Conservation (phyloP, 2,329 filamentous ascomycete genomes). For the Cladorrhinum sp. region DNA sequence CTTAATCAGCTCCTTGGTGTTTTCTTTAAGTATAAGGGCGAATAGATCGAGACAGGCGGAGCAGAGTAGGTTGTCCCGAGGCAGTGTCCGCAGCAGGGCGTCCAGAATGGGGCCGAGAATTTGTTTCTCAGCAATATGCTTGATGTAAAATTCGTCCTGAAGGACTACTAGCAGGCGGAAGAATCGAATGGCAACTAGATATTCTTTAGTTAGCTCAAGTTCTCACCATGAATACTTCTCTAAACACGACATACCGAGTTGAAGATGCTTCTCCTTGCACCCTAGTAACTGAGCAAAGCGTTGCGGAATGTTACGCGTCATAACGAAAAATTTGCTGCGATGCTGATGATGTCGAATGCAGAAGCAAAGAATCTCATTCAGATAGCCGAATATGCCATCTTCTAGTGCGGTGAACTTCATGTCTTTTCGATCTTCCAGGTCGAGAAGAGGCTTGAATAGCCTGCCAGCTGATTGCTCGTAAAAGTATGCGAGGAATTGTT, state of each 20-base stretch:
- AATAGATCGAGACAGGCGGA: conserved; percentile 94
- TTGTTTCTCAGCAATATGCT: conserved; percentile 75
- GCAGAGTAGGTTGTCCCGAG: conserved; percentile 87
- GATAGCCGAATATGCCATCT: conserved; percentile 83
- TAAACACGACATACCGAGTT: conserved; percentile 65
- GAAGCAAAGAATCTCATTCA: conserved; percentile 91
- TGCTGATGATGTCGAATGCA: conserved; percentile 87
- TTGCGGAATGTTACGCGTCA: conserved; percentile 72
- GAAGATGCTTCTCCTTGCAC: conserved; percentile 86
- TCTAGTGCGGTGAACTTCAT: conserved; percentile 76
- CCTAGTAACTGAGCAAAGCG: conserved; percentile 79
- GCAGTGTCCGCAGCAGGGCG: conserved; percentile 80
- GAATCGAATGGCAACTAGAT: conserved; percentile 80
- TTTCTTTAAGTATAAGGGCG: conserved; percentile 80
- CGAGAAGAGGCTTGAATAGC: conserved; percentile 82
- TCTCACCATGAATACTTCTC: not conserved
- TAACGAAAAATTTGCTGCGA: conserved; percentile 83
- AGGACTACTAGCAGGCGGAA: conserved; percentile 82
- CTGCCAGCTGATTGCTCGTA: conserved; percentile 84
- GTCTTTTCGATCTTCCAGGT: conserved; percentile 68
- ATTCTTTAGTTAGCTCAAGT: conserved; percentile 10
- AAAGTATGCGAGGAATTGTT: conserved; percentile 81
- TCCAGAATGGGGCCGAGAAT: conserved; percentile 82
- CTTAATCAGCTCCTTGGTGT: conserved; percentile 74
- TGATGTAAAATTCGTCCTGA: conserved; percentile 88